Base-by-base conservation (phyloP, 805 yeast genomes). In the Candida michaelii region DNA sequence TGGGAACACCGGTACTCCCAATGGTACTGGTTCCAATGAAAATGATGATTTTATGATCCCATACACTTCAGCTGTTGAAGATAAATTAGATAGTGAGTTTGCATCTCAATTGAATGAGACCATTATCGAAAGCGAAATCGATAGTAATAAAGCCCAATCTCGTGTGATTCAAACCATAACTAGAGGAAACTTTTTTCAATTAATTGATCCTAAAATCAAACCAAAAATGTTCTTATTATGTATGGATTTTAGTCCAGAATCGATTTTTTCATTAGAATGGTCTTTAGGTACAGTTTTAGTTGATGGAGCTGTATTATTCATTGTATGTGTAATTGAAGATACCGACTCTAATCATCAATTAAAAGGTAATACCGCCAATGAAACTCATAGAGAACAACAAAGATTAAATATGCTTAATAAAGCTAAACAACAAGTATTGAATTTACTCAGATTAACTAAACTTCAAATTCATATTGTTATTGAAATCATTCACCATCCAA, bases 251-350 rank as follows among this genome's bases (percentile, higher is more conserved):
- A 81, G 91, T 3, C 85, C 88, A 0, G 97, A 89, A 58, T 83
- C 95, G 2, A 72, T 74, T 29, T 85, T 85, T 60, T 93, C 97
- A 0, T 69, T 90, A 16, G 93, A 88, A 54, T 89, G 96, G 85
- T 79, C 89, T 32, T 72, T 90, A 51, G 97, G 97, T 2, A 79
- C 95, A 0, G 83, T 89, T 0, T 71, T 89, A 36, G 84, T 82
- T 16, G 89, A 87, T 55, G 93, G 93, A 0, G 85, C 89, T 41
- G 88, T 89, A 0, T 63, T 89, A 42, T 87, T 85, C 58, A 77
- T 88, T 15, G 79, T 88, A 18, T 77, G 78, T 50, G 83, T 78
- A 10, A 71, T 74, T 43, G 82, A 77, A 51, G 76, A 70, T 14
- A 69, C 60, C 47, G 75, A 69, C 47, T 51, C 49, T 41, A 68